phyloP scores from a whole-genome alignment of 2,329 filamentous ascomycete genomes.

The Nannizziopsis barbatae region DNA sequence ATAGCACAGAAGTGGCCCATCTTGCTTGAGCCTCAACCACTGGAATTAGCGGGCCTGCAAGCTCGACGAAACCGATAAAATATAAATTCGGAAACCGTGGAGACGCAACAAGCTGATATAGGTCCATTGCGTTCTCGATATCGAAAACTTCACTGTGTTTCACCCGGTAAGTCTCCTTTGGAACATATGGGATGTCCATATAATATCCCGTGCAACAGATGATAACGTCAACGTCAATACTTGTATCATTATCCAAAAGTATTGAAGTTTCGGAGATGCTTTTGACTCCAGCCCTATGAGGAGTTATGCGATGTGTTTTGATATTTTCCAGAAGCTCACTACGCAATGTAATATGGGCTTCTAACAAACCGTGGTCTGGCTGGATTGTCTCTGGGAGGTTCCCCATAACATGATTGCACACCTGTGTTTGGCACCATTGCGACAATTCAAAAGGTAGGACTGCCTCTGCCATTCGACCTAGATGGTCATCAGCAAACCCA shows the following conservation, averaged over 20 bases:
- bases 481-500: conserved; percentile 8
- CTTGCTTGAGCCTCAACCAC: conserved; percentile 29
- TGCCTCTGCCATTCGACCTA: conserved; percentile 15
- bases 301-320: conserved; percentile 22
- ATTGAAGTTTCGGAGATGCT: conserved; percentile 23
- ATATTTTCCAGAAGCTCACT: conserved; percentile 29
- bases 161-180: conserved; percentile 16
- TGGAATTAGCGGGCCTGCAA: conserved; percentile 25
- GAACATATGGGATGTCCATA: conserved; percentile 16
- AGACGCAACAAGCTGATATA: conserved; percentile 26
- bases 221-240: conserved; percentile 25
- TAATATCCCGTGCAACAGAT: conserved; percentile 29
- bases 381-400: conserved; percentile 23
- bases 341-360: conserved; percentile 28
- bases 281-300: conserved; percentile 26
- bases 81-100: conserved; percentile 26
- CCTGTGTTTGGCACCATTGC: conserved; percentile 24
- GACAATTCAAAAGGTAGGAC: conserved; percentile 17
- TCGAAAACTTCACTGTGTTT: conserved; percentile 10
- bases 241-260: conserved; percentile 21
- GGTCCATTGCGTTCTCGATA: conserved; percentile 20
- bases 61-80: conserved; percentile 27
- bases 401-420: conserved; percentile 26
- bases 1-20: conserved; percentile 24
- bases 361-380: conserved; percentile 27